These are phyloP conservation scores for Naganishia vaughanmartiniae DNA, from an alignment of 768 basidiomycete species.

Conservation along the genomic window DNA sequence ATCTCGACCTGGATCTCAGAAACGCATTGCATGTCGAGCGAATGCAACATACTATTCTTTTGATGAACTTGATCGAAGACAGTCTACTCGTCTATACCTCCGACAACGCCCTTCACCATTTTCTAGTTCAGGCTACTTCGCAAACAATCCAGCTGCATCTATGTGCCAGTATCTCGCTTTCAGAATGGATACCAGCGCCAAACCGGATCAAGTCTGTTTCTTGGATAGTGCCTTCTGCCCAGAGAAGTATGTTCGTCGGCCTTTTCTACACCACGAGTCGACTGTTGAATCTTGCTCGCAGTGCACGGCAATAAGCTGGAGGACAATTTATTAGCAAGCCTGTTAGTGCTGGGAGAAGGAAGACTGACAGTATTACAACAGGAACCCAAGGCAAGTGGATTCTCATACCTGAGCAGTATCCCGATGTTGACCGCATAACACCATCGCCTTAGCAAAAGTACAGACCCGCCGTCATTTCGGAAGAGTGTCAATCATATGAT, in stretches of 20 bases:
- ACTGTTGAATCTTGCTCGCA: slow-evolving; percentile 47
- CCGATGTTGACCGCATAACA: background rate
- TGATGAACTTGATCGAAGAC: slow-evolving; percentile 89
- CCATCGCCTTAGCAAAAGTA: background rate
- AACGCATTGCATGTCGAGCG: slow-evolving; percentile 79
- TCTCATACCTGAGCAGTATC: background rate
- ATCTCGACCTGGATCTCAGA: slow-evolving; percentile 76
- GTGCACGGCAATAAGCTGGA: slow-evolving; percentile 91
- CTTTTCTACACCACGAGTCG: slow-evolving; percentile 25
- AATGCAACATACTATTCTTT: slow-evolving; percentile 72
- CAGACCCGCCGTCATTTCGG: slow-evolving; percentile 60
- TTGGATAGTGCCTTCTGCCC: slow-evolving; percentile 92
- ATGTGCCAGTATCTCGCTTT: slow-evolving; percentile 92
- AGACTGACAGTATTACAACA: slow-evolving; percentile 85
- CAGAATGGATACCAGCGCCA: slow-evolving; percentile 80
- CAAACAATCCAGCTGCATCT: slow-evolving; percentile 80
- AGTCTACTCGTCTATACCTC: slow-evolving; percentile 89
- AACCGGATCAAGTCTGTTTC: slow-evolving; percentile 82
- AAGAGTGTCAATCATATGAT: slow-evolving; percentile 61
- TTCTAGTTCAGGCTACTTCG: slow-evolving; percentile 71
- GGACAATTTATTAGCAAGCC: slow-evolving; percentile 88
- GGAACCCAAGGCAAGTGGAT: slow-evolving; percentile 63
- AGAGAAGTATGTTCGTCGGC: slow-evolving; percentile 69
- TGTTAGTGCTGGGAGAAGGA: slow-evolving; percentile 91
- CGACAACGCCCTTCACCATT: slow-evolving; percentile 91